Evolutionary conservation across 1,284 basidiomycete genomes (phyloP), one percentile per base, ranked within the genome.

Genomic region (Apiotrichum brassicae): DNA sequence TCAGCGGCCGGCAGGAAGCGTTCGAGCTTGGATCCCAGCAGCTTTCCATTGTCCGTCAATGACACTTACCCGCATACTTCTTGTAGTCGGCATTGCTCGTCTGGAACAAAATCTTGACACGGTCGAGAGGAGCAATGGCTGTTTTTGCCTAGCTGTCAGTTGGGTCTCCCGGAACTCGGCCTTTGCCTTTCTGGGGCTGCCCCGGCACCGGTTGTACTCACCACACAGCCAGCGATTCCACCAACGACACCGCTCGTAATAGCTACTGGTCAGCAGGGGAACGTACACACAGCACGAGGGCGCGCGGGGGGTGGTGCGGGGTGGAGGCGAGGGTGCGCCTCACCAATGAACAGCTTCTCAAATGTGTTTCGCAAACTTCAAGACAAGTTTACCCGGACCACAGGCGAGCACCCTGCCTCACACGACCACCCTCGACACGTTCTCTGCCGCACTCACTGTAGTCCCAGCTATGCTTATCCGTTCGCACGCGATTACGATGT

Each of bases 81-180:
- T 82, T 81, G 66, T 89, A 99, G 56, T 97, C 93, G 2, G 89
- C 87, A 71, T 95, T 95, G 9, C 89, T 90, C 0, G 95, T 91
- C 71, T 99, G 95, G 69, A 98, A 97, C 46, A 99, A 81, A 62
- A 99, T 99, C 78, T 99, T 99, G 65, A 99, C 93, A 62, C 95
- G 80, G 71, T 99, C 95, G 24, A 99, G 80, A 1, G 95, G 95
- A 20, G 95, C 95, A 48, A 99, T 92, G 19, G 87, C 86, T 8
- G 95, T 94, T 75, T 98, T 99, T 43, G 93, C 93, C 88, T 93
- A 56, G 43, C 48, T 48, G 51, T 45, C 18, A 43, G 34, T 23
- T 45, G n/a, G 28, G 8, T 30, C 28, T 30, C 28, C 8, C 28
- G 35, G n/a, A 28, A 24, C 22, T 20, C 28, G 28, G 14, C 28